Evolutionary conservation across 139 green algal species (phyloP).

Genomic region (Volvox africanus): DNA sequence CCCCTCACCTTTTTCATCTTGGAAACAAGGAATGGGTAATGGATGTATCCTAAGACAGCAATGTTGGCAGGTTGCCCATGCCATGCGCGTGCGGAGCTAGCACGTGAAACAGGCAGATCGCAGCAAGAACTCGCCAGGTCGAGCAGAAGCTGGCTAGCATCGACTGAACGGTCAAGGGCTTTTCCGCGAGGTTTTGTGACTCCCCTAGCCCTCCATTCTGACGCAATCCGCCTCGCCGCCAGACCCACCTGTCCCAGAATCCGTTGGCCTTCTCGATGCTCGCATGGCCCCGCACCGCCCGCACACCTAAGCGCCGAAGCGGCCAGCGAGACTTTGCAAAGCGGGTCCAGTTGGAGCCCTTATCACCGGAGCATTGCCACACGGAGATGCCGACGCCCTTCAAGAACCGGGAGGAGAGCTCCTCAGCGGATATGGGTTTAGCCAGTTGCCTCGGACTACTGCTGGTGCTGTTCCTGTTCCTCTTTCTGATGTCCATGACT

Average conservation of each 20-base stretch:
- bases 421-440: neutral
- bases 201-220: too few species aligned
- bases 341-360: constrained; percentile 68
- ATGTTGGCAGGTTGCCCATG: too few species aligned
- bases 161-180: too few species aligned
- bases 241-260: constrained; percentile 79
- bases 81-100: too few species aligned
- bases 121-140: too few species aligned
- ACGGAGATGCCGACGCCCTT: constrained; percentile 26
- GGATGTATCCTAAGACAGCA: too few species aligned
- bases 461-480: neutral
- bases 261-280: constrained; percentile 66
- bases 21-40: too few species aligned
- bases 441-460: neutral
- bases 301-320: constrained; percentile 49
- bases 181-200: too few species aligned
- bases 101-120: too few species aligned
- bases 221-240: too few species aligned
- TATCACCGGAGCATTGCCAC: constrained; percentile 69
- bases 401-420: constrained; percentile 4
- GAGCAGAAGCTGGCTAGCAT: too few species aligned
- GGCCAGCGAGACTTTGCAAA: constrained; percentile 62
- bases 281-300: constrained; percentile 48
- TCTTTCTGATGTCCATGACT: neutral
- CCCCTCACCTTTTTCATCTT: too few species aligned